These are phyloP conservation scores for Jatropha podagrica DNA, from an alignment of 441 rosid species.

Conservation along the genomic window DNA sequence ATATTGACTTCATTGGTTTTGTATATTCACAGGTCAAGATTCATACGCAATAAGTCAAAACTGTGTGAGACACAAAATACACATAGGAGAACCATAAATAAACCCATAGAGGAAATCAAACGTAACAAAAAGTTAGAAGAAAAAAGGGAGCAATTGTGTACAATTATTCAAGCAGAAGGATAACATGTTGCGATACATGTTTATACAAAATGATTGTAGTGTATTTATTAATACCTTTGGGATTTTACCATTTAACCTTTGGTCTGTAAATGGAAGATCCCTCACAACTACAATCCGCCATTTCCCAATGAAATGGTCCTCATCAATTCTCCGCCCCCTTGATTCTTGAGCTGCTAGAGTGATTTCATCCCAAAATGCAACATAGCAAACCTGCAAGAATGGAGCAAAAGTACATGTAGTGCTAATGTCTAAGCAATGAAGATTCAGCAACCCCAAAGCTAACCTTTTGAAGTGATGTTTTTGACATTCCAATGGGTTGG, in stretches of 20 bases:
- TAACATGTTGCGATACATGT: background rate
- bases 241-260: constrained; percentile 93
- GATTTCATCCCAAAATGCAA: constrained; percentile 94
- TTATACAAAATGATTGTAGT: background rate
- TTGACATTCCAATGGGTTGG: constrained; percentile 87
- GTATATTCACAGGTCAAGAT: background rate
- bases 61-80: background rate
- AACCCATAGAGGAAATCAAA: background rate
- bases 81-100: background rate
- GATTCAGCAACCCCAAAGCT: constrained; percentile 20
- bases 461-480: constrained; percentile 71
- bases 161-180: background rate
- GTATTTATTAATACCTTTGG: constrained; percentile 64
- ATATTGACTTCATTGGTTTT: background rate
- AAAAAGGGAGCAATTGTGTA: background rate
- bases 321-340: constrained; percentile 57
- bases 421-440: constrained; percentile 6
- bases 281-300: constrained; percentile 86
- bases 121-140: background rate
- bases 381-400: constrained; percentile 81
- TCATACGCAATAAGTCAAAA: background rate
- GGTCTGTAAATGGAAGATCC: constrained; percentile 88
- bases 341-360: constrained; percentile 75
- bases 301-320: constrained; percentile 67
- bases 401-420: background rate